Conservation (phyloP, 257 asterid species). For the Coffea canephora region DNA sequence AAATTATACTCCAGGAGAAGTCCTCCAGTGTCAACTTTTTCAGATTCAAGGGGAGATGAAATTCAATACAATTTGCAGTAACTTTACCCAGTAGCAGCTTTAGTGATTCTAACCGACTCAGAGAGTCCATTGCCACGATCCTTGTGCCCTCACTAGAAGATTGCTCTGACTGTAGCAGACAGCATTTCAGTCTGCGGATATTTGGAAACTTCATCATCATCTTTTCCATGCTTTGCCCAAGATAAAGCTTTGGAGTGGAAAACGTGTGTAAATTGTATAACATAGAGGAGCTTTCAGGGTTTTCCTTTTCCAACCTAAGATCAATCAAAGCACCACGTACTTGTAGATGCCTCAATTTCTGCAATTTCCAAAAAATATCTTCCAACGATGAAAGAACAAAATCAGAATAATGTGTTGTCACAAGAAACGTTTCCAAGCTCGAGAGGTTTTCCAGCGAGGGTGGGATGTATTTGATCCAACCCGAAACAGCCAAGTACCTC, state of each 20-base stretch:
- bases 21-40: too few species aligned
- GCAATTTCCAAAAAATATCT: neutral
- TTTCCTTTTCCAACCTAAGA: neutral
- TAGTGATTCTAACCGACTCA: neutral
- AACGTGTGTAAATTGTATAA: neutral
- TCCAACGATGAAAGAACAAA: neutral
- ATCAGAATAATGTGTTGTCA: neutral
- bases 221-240: neutral
- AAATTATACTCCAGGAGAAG: too few species aligned
- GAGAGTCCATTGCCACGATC: neutral
- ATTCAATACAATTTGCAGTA: too few species aligned
- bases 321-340: neutral
- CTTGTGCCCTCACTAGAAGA: neutral
- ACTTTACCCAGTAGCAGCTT: neutral
- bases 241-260: neutral
- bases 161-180: neutral
- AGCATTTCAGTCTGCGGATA: neutral
- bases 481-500: slow-evolving; percentile 6
- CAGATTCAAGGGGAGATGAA: too few species aligned
- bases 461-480: neutral
- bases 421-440: neutral
- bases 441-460: neutral
- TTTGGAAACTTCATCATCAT: neutral
- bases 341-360: neutral
- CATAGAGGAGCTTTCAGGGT: neutral